phyloP scores from a whole-genome alignment of 2,329 filamentous ascomycete genomes.

The Alternaria angustiovoidea region DNA sequence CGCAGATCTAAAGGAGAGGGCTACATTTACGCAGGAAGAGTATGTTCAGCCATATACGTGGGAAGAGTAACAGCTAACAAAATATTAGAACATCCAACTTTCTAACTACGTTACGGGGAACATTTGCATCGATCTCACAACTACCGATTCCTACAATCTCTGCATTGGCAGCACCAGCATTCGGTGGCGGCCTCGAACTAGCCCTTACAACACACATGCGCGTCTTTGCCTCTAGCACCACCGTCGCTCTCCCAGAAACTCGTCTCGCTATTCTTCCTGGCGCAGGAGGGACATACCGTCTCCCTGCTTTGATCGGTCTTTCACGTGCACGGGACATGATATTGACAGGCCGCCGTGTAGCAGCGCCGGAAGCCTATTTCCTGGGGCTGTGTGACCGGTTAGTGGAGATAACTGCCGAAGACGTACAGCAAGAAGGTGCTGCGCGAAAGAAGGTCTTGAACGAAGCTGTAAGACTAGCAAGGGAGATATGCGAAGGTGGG shows the following conservation, averaged over 20 bases:
- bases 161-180: slow-evolving; percentile 82
- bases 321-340: slow-evolving; percentile 87
- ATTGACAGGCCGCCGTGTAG: slow-evolving; percentile 85
- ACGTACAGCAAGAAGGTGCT: slow-evolving; percentile 57
- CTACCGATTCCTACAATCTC: slow-evolving; percentile 91
- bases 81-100: slow-evolving; percentile 76
- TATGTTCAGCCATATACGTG: slow-evolving; percentile 54
- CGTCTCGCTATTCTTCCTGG: slow-evolving; percentile 93
- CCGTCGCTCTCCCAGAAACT: slow-evolving; percentile 88
- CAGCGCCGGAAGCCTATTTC: slow-evolving; percentile 87
- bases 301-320: slow-evolving; percentile 82
- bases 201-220: slow-evolving; percentile 89
- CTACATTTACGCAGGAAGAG: slow-evolving; percentile 79
- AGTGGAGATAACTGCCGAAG: slow-evolving; percentile 75
- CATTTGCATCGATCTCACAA: slow-evolving; percentile 74
- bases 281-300: slow-evolving; percentile 88
- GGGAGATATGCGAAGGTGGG: slow-evolving; percentile 87
- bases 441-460: slow-evolving; percentile 74
- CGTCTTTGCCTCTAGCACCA: slow-evolving; percentile 80
- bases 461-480: slow-evolving; percentile 79
- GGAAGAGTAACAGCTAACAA: slow-evolving; percentile 18
- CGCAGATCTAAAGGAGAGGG: slow-evolving; percentile 90
- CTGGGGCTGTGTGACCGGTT: slow-evolving; percentile 89
- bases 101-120: slow-evolving; percentile 76
- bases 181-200: slow-evolving; percentile 93